Conservation (phyloP, 2,329 filamentous ascomycete genomes). For the Emmonsiellopsis sp. region DNA sequence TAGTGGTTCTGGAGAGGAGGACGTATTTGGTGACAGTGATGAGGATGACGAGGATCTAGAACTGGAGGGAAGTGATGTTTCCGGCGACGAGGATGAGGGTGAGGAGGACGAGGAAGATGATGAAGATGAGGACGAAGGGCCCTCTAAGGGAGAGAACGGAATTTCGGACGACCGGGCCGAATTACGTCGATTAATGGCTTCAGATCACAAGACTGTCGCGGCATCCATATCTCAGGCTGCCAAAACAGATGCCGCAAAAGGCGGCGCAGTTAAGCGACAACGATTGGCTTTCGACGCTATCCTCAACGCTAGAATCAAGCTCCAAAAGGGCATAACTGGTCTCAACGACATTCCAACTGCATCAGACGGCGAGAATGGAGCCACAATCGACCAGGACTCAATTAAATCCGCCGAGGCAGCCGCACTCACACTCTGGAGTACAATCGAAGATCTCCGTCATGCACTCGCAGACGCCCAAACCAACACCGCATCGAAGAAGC, state of each 20-base stretch:
- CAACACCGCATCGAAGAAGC: conserved; percentile 28
- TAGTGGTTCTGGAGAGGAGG: conserved; percentile 17
- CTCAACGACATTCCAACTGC: conserved; percentile 60
- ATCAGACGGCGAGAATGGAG: conserved; percentile 33
- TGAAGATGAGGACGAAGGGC: conserved; percentile 14
- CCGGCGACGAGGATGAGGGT: conserved; percentile 18
- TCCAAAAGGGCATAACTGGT: conserved; percentile 82
- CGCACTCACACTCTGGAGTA: conserved; percentile 74
- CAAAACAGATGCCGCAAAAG: conserved; percentile 73
- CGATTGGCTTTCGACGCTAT: conserved; percentile 78
- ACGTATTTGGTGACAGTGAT: conserved; percentile 17
- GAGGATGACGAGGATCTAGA: conserved; percentile 18
- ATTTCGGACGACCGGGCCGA: conserved; percentile 43
- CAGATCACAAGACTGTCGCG: conserved; percentile 57
- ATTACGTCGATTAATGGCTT: conserved; percentile 57
- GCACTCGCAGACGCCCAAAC: conserved; percentile 29
- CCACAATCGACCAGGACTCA: conserved; percentile 27
- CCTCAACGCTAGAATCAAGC: conserved; percentile 78
- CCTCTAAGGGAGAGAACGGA: conserved; percentile 14
- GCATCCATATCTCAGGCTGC: conserved; percentile 57
- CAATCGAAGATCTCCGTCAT: conserved; percentile 40
- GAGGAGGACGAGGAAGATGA: conserved; percentile 8
- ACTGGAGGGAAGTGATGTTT: conserved; percentile 15
- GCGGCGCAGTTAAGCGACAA: conserved; percentile 75
- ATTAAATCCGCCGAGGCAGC: conserved; percentile 76